Evolutionary conservation across 306 rosid species (phyloP).

Genomic region (Abrus precatorius): DNA sequence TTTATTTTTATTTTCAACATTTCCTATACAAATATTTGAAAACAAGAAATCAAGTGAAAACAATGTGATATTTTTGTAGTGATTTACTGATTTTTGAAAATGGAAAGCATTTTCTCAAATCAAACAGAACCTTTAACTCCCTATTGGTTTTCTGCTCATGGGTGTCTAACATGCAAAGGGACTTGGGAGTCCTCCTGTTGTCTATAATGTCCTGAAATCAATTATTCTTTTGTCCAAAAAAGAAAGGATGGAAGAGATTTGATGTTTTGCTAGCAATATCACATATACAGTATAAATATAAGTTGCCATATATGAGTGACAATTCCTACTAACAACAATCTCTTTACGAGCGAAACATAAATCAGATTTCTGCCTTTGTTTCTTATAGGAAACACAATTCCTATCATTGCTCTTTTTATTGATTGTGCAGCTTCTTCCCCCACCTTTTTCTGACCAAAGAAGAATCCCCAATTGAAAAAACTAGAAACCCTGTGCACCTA

Average conservation of each 20-base stretch:
- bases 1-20: background rate
- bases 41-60: background rate
- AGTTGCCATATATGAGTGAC: slow-evolving; percentile 5
- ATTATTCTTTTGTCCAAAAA: background rate
- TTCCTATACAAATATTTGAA: background rate
- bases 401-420: background rate
- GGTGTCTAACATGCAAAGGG: background rate
- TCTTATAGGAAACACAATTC: background rate
- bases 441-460: background rate
- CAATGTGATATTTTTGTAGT: background rate
- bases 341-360: background rate
- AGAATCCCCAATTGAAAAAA: background rate
- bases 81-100: background rate
- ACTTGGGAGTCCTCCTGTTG: background rate
- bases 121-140: background rate
- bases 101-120: too few species aligned
- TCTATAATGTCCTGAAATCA: background rate
- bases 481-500: background rate
- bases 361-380: slow-evolving; percentile 15
- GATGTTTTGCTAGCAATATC: slow-evolving; percentile 15
- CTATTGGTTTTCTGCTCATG: background rate
- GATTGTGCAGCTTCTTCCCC: background rate
- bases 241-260: background rate
- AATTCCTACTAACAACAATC: background rate
- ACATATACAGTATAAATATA: background rate